These are phyloP conservation scores for Trichosporon sp. DNA, from an alignment of 1,284 basidiomycete genomes.

Conservation along the genomic window DNA sequence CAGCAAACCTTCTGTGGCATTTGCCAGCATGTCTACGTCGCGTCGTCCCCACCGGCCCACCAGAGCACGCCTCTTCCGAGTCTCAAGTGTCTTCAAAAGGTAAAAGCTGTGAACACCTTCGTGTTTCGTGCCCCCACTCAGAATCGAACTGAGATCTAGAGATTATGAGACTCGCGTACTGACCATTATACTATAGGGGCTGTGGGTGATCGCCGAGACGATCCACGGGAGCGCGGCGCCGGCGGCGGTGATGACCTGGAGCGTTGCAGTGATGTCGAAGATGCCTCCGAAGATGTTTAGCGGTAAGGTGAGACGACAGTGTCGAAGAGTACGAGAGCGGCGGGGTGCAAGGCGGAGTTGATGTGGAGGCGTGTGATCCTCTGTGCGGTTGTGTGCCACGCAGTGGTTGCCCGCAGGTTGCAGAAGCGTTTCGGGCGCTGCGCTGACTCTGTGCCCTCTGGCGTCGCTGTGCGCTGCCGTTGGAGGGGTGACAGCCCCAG, in stretches of 20 bases:
- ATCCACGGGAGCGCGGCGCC: neutral
- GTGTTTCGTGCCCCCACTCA: neutral
- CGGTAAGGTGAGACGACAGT: too few species aligned
- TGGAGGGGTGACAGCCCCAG: too few species aligned
- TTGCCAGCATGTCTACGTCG: neutral
- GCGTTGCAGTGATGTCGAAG: too few species aligned
- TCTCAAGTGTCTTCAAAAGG: neutral
- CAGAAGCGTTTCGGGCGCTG: too few species aligned
- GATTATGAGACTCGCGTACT: conserved; percentile 1
- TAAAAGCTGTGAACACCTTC: neutral
- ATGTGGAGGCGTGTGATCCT: too few species aligned
- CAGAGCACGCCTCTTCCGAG: neutral
- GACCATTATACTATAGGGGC: neutral
- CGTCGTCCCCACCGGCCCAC: neutral
- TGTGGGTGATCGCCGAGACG: neutral
- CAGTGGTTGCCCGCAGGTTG: too few species aligned
- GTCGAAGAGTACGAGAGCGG: too few species aligned
- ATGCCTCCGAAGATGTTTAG: too few species aligned
- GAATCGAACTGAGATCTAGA: conserved; percentile 1
- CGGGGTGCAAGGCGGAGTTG: too few species aligned
- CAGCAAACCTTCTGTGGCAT: neutral
- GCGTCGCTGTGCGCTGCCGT: too few species aligned
- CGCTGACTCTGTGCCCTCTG: too few species aligned
- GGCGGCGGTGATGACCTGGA: neutral
- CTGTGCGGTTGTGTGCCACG: too few species aligned